Evolutionary conservation across 1,139 yeast genomes (phyloP).

Genomic region (Yamadazyma taylorii): DNA sequence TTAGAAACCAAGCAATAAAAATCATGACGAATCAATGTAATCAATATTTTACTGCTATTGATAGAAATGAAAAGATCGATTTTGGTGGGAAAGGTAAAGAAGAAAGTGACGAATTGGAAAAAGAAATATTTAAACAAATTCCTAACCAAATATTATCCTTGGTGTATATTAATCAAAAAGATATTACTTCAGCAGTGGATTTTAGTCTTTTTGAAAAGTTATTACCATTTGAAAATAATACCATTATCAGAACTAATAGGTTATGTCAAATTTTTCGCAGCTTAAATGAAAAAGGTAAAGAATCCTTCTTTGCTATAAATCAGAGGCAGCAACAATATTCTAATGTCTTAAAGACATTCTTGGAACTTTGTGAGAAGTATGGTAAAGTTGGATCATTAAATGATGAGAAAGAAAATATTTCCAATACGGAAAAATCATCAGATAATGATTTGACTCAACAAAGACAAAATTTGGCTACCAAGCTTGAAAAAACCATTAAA

Average conservation of each 20-base stretch:
- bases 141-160: constrained; percentile 70
- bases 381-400: constrained; percentile 29
- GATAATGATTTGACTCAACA: constrained; percentile 1
- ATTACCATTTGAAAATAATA: constrained; percentile 53
- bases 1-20: constrained; percentile 62
- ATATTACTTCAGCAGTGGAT: constrained; percentile 72
- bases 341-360: constrained; percentile 35
- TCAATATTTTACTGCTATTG: constrained; percentile 23
- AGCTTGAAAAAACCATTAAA: constrained; percentile 55
- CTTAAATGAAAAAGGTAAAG: constrained; percentile 58
- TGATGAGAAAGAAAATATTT: constrained; percentile 31
- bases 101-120: constrained; percentile 41
- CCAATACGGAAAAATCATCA: constrained; percentile 1
- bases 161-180: constrained; percentile 71
- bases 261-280: constrained; percentile 48
- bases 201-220: constrained; percentile 57
- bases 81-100: constrained; percentile 28
- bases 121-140: constrained; percentile 39
- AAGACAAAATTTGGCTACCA: constrained; percentile 19
- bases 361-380: constrained; percentile 35
- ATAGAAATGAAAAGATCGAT: constrained; percentile 22
- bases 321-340: constrained; percentile 66
- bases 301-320: constrained; percentile 67
- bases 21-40: constrained; percentile 58
- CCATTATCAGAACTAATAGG: constrained; percentile 50